phyloP scores from a whole-genome alignment of 768 basidiomycete species.

The Suillus lakei region DNA sequence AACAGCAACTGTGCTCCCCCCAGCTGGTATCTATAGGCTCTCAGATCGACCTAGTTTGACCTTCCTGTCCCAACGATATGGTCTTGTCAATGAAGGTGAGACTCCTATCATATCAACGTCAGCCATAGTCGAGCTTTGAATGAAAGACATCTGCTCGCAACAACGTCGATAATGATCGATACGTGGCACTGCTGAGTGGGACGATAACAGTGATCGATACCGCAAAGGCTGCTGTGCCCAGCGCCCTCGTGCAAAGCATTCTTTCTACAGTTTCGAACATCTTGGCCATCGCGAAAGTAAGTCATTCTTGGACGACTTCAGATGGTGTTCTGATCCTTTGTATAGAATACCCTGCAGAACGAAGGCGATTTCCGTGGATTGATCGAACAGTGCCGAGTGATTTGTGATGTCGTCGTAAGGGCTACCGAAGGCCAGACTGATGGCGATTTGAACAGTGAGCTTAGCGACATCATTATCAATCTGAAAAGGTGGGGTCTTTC shows the following conservation, averaged over 20 bases:
- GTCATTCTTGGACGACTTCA: background rate
- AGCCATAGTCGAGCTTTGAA: background rate
- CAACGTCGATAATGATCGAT: background rate
- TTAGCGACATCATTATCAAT: background rate
- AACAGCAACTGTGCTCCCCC: background rate
- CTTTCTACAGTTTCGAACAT: background rate
- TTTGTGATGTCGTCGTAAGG: background rate
- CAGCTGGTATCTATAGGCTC: background rate
- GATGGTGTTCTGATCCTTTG: background rate
- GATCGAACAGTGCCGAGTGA: background rate
- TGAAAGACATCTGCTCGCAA: background rate
- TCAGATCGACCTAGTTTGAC: background rate
- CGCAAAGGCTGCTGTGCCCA: background rate
- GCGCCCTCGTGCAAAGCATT: background rate
- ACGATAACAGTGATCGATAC: slow-evolving; percentile 1
- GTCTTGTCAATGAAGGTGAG: background rate
- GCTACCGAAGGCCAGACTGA: background rate
- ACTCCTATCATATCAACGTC: background rate
- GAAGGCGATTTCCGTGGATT: background rate
- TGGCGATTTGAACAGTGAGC: background rate
- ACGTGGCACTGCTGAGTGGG: background rate
- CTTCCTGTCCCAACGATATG: background rate
- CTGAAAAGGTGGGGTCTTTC: background rate
- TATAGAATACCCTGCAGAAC: background rate
- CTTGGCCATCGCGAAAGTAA: background rate